phyloP scores from a whole-genome alignment of 768 basidiomycete species.

The Panellus pusillus region DNA sequence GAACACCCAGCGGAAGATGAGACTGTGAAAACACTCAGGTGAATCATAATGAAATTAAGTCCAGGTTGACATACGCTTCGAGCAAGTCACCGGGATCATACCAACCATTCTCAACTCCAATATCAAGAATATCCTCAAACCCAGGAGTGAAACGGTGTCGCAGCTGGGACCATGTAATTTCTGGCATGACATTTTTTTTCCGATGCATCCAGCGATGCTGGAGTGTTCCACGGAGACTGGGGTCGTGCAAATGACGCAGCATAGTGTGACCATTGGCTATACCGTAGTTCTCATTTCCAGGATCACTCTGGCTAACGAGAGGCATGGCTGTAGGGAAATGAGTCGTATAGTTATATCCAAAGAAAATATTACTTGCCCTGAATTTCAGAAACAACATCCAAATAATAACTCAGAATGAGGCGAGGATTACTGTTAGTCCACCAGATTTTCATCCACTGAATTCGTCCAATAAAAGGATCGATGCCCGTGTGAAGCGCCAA shows the following conservation, averaged over 20 bases:
- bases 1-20: slow-evolving; percentile 36
- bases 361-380: slow-evolving; percentile 23
- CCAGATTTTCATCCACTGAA: slow-evolving; percentile 35
- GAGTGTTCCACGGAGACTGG: slow-evolving; percentile 28
- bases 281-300: slow-evolving; percentile 34
- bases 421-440: slow-evolving; percentile 32
- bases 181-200: slow-evolving; percentile 38
- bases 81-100: slow-evolving; percentile 29
- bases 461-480: slow-evolving; percentile 28
- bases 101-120: slow-evolving; percentile 28
- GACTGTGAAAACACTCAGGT: slow-evolving; percentile 8
- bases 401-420: slow-evolving; percentile 27
- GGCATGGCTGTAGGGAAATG: slow-evolving; percentile 34
- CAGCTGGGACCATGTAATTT: slow-evolving; percentile 39
- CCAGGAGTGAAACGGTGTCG: slow-evolving; percentile 34
- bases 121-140: slow-evolving; percentile 36
- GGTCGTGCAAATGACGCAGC: slow-evolving; percentile 35
- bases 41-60: too few species aligned
- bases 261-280: slow-evolving; percentile 39
- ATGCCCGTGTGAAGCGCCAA: slow-evolving; percentile 27
- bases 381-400: slow-evolving; percentile 22
- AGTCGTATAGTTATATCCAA: too few species aligned
- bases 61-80: slow-evolving; percentile 25
- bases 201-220: slow-evolving; percentile 38
- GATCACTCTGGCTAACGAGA: slow-evolving; percentile 38